A percentile compares a stretch with the other conserved stretches of the same genome.
Conservation (phyloP, 1,284 basidiomycete species). For the Boletus semigastroideus region DNA sequence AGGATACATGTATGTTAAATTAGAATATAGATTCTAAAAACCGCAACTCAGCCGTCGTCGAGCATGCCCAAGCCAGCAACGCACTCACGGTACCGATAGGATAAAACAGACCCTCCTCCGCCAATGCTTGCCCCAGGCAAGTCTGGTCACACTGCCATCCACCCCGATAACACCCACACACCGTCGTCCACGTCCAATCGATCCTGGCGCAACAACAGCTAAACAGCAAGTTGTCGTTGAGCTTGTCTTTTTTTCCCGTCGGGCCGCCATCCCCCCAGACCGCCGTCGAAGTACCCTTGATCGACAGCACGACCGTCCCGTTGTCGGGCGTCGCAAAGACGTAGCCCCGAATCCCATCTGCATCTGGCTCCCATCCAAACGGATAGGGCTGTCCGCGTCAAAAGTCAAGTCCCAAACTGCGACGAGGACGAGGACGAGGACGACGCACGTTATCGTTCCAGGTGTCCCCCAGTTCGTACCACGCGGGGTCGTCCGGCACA, state of each 20-base stretch:
- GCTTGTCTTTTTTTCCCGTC: constrained; percentile 88
- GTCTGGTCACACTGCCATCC: constrained; percentile 82
- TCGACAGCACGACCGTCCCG: constrained; percentile 82
- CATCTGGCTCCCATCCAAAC: constrained; percentile 90
- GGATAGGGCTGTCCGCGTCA: constrained; percentile 60
- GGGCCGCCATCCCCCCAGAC: constrained; percentile 81
- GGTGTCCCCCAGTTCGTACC: constrained; percentile 72
- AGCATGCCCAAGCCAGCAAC: not conserved
- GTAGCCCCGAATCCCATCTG: constrained; percentile 89
- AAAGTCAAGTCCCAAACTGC: not conserved
- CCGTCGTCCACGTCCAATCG: constrained; percentile 93
- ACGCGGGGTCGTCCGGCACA: constrained; percentile 55
- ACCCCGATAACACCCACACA: constrained; percentile 89
- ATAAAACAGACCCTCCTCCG: constrained; percentile 89
- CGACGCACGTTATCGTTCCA: constrained; percentile 67
- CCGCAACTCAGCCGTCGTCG: not conserved
- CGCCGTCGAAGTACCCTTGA: constrained; percentile 92
- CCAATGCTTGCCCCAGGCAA: constrained; percentile 80
- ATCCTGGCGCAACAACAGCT: constrained; percentile 96
- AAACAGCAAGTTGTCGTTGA: constrained; percentile 96
- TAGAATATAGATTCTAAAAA: constrained; percentile 85
- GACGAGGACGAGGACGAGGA: too few species aligned
- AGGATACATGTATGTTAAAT: constrained; percentile 93
- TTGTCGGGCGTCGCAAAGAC: constrained; percentile 86
- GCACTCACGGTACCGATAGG: constrained; percentile 71